Percentiles rank a stretch among this genome's conserved stretches.
Conservation (phyloP, 2,329 filamentous ascomycete genomes). For the Sphaerulina vaccinii region DNA sequence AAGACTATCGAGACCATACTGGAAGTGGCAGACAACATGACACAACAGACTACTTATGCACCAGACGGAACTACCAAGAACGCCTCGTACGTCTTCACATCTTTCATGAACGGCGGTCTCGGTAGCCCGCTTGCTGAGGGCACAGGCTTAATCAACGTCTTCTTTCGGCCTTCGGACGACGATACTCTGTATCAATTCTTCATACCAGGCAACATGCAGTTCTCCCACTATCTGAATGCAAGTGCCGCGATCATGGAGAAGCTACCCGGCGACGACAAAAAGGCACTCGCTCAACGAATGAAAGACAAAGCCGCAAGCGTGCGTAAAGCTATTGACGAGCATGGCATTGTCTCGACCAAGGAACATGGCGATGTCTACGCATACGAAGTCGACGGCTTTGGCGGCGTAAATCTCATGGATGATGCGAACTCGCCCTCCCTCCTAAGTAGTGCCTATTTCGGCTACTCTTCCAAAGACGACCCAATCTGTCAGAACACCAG, state of each 20-base stretch:
- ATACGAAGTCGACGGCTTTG: slow-evolving; percentile 48
- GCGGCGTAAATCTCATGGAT: slow-evolving; percentile 59
- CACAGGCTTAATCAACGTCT: slow-evolving; percentile 47
- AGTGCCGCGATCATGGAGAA: slow-evolving; percentile 45
- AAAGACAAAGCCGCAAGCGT: slow-evolving; percentile 5
- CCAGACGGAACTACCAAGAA: slow-evolving; percentile 4
- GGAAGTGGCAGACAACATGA: slow-evolving; percentile 12
- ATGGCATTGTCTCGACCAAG: slow-evolving; percentile 41
- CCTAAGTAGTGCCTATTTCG: slow-evolving; percentile 37
- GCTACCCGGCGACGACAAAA: neutral
- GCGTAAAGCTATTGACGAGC: slow-evolving; percentile 12
- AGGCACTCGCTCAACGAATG: slow-evolving; percentile 9
- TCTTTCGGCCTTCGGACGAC: slow-evolving; percentile 50
- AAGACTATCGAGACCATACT: slow-evolving; percentile 6
- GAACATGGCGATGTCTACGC: slow-evolving; percentile 43
- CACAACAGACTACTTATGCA: slow-evolving; percentile 15
- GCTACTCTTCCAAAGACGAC: slow-evolving; percentile 28
- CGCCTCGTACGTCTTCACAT: slow-evolving; percentile 6
- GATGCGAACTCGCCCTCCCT: slow-evolving; percentile 68
- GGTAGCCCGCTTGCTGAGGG: slow-evolving; percentile 46
- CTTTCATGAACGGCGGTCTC: slow-evolving; percentile 40
- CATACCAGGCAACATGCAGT: slow-evolving; percentile 64
- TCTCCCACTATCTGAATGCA: slow-evolving; percentile 59
- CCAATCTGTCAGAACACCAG: slow-evolving; percentile 46
- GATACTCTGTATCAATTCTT: slow-evolving; percentile 48